Evolutionary conservation across 2,329 filamentous ascomycete genomes (phyloP).

Genomic region (Neofusicoccum cordaticola): DNA sequence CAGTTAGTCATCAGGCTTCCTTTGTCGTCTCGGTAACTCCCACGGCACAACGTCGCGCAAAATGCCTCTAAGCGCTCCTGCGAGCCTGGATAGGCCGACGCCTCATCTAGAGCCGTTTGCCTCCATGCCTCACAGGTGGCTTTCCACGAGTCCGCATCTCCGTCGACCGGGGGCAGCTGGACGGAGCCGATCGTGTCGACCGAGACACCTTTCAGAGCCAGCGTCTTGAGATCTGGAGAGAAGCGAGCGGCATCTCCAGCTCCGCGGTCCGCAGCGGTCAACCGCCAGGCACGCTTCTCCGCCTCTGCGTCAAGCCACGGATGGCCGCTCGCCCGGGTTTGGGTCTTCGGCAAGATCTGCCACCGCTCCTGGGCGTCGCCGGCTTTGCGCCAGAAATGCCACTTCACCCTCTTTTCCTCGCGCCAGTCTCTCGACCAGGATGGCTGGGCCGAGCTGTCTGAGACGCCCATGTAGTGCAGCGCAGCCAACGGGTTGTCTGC

Average conservation of each 20-base stretch:
- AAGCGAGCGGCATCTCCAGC: neutral
- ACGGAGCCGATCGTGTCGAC: neutral
- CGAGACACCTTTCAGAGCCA: neutral
- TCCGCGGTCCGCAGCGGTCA: neutral
- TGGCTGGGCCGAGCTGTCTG: too few species aligned
- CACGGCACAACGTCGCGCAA: neutral
- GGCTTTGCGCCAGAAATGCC: too few species aligned
- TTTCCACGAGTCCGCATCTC: neutral
- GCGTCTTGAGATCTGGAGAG: neutral
- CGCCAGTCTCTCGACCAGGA: too few species aligned
- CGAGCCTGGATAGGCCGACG: neutral
- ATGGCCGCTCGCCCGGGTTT: too few species aligned
- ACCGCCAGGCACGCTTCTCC: too few species aligned
- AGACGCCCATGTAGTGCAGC: too few species aligned
- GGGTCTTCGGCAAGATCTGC: too few species aligned
- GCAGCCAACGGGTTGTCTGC: too few species aligned
- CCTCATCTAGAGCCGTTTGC: neutral
- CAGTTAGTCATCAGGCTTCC: neutral
- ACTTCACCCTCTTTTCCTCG: too few species aligned
- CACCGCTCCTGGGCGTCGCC: too few species aligned
- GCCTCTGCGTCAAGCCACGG: too few species aligned
- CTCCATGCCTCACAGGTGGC: neutral
- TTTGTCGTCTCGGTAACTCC: neutral
- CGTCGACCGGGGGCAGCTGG: neutral
- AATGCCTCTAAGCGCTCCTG: neutral